Evolutionary conservation across 176 grass and related monocot genomes (phyloP).

Genomic region (Typha latifolia): DNA sequence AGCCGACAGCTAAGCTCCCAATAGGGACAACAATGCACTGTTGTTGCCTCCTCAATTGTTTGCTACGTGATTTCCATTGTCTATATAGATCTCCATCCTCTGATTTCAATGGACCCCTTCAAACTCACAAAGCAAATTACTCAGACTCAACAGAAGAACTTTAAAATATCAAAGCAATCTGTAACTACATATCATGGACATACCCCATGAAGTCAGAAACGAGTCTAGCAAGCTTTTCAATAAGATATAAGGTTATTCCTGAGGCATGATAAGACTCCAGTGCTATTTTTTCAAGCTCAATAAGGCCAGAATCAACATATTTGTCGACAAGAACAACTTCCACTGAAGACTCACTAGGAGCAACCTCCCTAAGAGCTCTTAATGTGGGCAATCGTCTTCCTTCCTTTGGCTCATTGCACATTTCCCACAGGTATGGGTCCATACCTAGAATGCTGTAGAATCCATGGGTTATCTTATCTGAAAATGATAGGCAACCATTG

Average conservation of each 20-base stretch:
- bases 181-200: conserved; percentile 4
- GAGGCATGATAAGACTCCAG: conserved; percentile 33
- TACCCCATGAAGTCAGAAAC: conserved; percentile 89
- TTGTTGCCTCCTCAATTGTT: conserved; percentile 56
- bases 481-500: conserved; percentile 73
- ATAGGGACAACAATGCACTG: conserved; percentile 63
- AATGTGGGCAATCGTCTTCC: conserved; percentile 65
- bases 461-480: conserved; percentile 60
- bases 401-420: conserved; percentile 72
- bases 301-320: conserved; percentile 40
- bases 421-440: conserved; percentile 80
- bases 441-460: conserved; percentile 96
- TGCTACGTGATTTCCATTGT: conserved; percentile 76
- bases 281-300: conserved; percentile 50
- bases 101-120: conserved; percentile 63
- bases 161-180: background rate
- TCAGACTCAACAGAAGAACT: conserved; percentile 14
- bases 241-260: conserved; percentile 50
- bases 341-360: conserved; percentile 55
- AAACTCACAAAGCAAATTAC: conserved; percentile 17
- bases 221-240: conserved; percentile 54
- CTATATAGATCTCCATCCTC: conserved; percentile 63
- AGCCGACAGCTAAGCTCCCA: conserved; percentile 53
- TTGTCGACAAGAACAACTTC: conserved; percentile 79
- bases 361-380: conserved; percentile 46